These are phyloP conservation scores for Filobasidium uniguttulatum DNA, from an alignment of 1,284 basidiomycete genomes.

Conservation along the genomic window DNA sequence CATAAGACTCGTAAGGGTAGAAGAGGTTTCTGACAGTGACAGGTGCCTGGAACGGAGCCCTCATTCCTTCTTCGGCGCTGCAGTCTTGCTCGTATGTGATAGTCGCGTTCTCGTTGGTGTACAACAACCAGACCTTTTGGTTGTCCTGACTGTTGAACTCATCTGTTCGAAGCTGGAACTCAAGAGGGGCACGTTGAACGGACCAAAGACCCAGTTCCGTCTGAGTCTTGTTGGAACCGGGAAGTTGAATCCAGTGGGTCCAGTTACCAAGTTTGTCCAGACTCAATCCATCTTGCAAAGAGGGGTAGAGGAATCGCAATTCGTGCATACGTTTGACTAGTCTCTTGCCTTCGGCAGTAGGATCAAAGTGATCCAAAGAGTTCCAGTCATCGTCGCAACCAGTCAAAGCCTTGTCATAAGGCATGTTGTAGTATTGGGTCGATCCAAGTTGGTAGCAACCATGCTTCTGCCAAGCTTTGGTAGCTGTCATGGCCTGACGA, in stretches of 20 bases:
- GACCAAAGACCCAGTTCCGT: conserved; percentile 82
- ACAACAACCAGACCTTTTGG: conserved; percentile 64
- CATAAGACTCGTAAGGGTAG: conserved; percentile 64
- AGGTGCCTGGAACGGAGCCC: conserved; percentile 54
- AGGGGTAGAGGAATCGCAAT: conserved; percentile 52
- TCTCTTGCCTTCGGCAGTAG: conserved; percentile 62
- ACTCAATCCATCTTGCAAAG: conserved; percentile 70
- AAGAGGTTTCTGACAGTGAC: conserved; percentile 58
- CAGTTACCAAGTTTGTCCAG: conserved; percentile 66
- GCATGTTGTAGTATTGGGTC: conserved; percentile 78
- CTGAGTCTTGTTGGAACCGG: conserved; percentile 61
- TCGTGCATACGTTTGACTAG: conserved; percentile 58
- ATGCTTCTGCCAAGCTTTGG: conserved; percentile 74
- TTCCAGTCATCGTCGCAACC: conserved; percentile 81
- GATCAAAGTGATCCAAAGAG: conserved; percentile 80
- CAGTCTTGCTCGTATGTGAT: conserved; percentile 53
- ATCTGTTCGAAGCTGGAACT: conserved; percentile 42
- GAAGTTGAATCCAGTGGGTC: conserved; percentile 60
- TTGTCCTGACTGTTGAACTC: conserved; percentile 37
- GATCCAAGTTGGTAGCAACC: conserved; percentile 81
- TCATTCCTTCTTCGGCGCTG: conserved; percentile 47
- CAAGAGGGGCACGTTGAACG: conserved; percentile 51
- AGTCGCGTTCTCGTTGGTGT: conserved; percentile 67
- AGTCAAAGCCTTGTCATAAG: conserved; percentile 56
- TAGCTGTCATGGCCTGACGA: conserved; percentile 77